Evolutionary conservation across 1,284 basidiomycete species (phyloP), one percentile per base, ranked within the genome.

Genomic region (Agroathelia rolfsii): DNA sequence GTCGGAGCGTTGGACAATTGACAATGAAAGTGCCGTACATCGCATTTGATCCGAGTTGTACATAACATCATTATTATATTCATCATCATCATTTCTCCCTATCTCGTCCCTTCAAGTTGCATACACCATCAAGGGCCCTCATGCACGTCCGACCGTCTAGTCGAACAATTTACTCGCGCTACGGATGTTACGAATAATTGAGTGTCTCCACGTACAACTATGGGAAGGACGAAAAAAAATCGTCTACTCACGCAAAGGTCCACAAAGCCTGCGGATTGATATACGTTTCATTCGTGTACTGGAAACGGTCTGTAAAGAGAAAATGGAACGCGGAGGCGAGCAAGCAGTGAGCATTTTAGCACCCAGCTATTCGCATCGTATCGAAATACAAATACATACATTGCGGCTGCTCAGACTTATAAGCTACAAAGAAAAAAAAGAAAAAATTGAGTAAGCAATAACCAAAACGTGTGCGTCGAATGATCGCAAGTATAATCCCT

Each of bases 181-280:
- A n/a, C 21, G 23, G 9, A 33, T 28, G 8, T n/a, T 16, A 9
- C 12, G 29, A 15, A 20, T 6, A 30, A 18, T 12, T 16, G 12
- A 18, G 11, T 15, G 18, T 11, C 13, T 6, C 13, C 18, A 30
- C 29, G 20, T 9, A n/a, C 8, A 30, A 18, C 7, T 12, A 12
- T 7, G 15, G 8, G 10, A 17, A 14, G 14, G 18, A 17, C 12
- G 9, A 9, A 10, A 20, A 8, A 14, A 32, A 14, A 10, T 10
- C 11, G 19, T 16, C n/a, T 10, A 56, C 62, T 36, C 44, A 75
- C 72, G 66, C 69, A 37, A 72, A 75, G 0, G 45, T 52, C 74
- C 75, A 77, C 13, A 77, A 45, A 28, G 67, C 69, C 38, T 74
- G 69, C 2, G 73, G 74, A 41, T 72, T 71, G 50, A 71, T 74